Evolutionary conservation across 1,284 basidiomycete species (phyloP).

Genomic region (Moesziomyces sp.): DNA sequence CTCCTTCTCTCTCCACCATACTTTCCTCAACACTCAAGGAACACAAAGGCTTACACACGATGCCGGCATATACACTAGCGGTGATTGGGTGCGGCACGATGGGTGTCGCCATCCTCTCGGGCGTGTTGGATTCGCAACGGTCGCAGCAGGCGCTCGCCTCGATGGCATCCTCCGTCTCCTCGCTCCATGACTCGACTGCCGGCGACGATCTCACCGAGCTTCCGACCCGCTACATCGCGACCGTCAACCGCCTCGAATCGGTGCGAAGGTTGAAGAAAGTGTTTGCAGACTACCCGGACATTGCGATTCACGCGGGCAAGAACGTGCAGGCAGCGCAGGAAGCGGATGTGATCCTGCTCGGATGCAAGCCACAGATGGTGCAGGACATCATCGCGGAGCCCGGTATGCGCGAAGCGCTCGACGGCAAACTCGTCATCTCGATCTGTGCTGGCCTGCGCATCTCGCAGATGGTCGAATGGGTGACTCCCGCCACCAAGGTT

Average conservation of each 20-base stretch:
- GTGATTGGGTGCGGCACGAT: conserved; percentile 85
- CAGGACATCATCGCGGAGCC: conserved; percentile 78
- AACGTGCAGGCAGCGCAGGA: conserved; percentile 81
- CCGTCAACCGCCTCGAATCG: conserved; percentile 83
- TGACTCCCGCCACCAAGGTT: conserved; percentile 80
- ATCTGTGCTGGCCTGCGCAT: conserved; percentile 96
- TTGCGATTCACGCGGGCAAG: conserved; percentile 76
- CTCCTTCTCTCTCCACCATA: not conserved
- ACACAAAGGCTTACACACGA: not conserved
- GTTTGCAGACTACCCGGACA: conserved; percentile 71
- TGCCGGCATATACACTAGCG: conserved; percentile 58
- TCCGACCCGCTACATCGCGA: conserved; percentile 87
- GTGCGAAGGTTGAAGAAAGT: conserved; percentile 77
- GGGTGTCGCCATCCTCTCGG: conserved; percentile 95
- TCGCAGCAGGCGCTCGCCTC: conserved; percentile 25
- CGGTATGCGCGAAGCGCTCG: conserved; percentile 87
- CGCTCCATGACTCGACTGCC: conserved; percentile 23
- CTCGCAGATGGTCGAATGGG: conserved; percentile 80
- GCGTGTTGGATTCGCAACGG: conserved; percentile 74
- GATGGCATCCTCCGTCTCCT: conserved; percentile 34
- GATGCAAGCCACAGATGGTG: conserved; percentile 86
- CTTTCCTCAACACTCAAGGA: not conserved
- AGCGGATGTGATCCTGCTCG: conserved; percentile 81
- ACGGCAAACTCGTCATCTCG: conserved; percentile 91
- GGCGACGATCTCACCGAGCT: conserved; percentile 68